phyloP scores from a whole-genome alignment of 768 basidiomycete genomes.

The Terana coerulea region DNA sequence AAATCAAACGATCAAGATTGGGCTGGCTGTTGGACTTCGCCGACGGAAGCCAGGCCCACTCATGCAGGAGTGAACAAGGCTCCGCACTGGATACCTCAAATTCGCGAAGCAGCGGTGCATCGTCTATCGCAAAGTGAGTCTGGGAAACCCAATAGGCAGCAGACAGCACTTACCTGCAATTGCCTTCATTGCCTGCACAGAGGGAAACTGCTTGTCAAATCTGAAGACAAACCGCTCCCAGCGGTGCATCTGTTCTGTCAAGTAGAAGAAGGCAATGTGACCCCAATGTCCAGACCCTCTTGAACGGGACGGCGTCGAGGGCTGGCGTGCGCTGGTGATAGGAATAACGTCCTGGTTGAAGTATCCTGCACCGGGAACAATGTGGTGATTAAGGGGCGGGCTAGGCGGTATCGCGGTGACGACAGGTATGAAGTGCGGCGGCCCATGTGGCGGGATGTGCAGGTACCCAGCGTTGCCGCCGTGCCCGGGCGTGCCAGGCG shows the following conservation, averaged over 20 bases:
- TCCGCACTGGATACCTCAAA: conserved; percentile 77
- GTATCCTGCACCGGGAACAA: not conserved
- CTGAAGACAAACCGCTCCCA: conserved; percentile 81
- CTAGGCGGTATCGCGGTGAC: conserved; percentile 1
- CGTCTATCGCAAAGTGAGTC: conserved; percentile 38
- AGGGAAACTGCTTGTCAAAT: conserved; percentile 74
- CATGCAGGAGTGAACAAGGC: conserved; percentile 44
- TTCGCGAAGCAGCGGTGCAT: conserved; percentile 68
- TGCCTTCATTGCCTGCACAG: conserved; percentile 68
- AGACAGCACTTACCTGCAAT: conserved; percentile 51
- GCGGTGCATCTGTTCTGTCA: conserved; percentile 76
- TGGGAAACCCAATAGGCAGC: not conserved
- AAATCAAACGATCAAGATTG: conserved; percentile 45
- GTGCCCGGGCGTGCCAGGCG: conserved; percentile 13
- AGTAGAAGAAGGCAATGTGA: conserved; percentile 73
- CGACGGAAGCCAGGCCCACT: conserved; percentile 77
- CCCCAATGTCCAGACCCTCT: conserved; percentile 68
- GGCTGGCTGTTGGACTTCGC: conserved; percentile 30
- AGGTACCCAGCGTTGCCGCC: conserved; percentile 14
- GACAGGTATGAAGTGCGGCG: conserved; percentile 3
- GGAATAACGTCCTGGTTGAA: not conserved
- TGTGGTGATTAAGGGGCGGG: conserved; percentile 1
- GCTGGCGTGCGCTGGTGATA: not conserved
- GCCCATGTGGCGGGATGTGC: not conserved
- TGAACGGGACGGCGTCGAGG: conserved; percentile 13